A percentile compares a stretch with the other conserved stretches of the same genome.
Conservation (phyloP, 192 early-diverging fungal species). For the Coemansia sp. region DNA sequence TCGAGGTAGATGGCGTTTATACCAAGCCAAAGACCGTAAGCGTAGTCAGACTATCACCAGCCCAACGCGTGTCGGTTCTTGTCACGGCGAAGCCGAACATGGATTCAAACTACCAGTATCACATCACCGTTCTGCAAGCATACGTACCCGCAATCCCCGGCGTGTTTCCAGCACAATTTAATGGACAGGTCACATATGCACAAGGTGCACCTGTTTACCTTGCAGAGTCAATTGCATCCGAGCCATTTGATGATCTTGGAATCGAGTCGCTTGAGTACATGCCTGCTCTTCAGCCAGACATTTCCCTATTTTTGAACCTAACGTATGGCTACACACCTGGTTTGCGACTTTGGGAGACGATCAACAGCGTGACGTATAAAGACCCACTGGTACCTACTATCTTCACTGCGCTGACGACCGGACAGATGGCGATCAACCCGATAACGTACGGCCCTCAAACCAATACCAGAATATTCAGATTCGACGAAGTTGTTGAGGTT, state of each 20-base stretch:
- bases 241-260: conserved; percentile 40
- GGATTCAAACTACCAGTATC: conserved; percentile 65
- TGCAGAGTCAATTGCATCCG: conserved; percentile 14
- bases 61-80: conserved; percentile 78
- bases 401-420: conserved; percentile 63
- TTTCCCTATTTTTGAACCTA: conserved; percentile 58
- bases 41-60: conserved; percentile 62
- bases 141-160: conserved; percentile 65
- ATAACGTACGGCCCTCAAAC: conserved; percentile 66
- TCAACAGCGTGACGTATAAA: conserved; percentile 68
- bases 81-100: conserved; percentile 64
- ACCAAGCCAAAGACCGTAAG: conserved; percentile 59
- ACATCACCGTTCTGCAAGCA: conserved; percentile 66
- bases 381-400: conserved; percentile 64
- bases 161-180: conserved; percentile 53
- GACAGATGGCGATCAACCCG: conserved; percentile 50
- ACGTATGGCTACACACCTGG: conserved; percentile 60
- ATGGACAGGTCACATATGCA: conserved; percentile 57
- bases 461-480: conserved; percentile 62
- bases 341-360: conserved; percentile 67
- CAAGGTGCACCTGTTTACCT: conserved; percentile 7
- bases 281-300: conserved; percentile 51
- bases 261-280: conserved; percentile 57
- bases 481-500: conserved; percentile 65
- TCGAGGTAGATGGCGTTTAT: conserved; percentile 77